A percentile compares a stretch with the other conserved stretches of the same genome.
Evolutionary conservation across 306 rosid genomes (phyloP).

Genomic region (Carpinus fangiana): DNA sequence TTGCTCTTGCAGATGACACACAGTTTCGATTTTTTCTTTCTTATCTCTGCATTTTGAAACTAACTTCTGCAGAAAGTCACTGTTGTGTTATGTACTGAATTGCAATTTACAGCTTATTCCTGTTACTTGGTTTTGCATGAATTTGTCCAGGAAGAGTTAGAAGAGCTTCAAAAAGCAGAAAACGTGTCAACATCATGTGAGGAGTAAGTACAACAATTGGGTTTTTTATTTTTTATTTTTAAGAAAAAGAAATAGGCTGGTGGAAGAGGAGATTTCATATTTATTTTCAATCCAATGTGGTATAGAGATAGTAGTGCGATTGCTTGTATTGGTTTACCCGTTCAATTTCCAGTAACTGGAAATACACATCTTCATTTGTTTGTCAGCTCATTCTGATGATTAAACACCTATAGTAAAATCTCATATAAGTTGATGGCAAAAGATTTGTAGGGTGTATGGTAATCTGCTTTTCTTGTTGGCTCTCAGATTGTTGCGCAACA

Average conservation of each 20-base stretch:
- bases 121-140: slow-evolving; percentile 14
- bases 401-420: not conserved
- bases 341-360: slow-evolving; percentile 1
- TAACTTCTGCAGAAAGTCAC: slow-evolving; percentile 20
- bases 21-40: not conserved
- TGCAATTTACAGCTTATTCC: slow-evolving; percentile 10
- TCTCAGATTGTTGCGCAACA: slow-evolving; percentile 50
- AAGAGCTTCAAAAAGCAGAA: slow-evolving; percentile 63
- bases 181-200: slow-evolving; percentile 61
- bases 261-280: slow-evolving; percentile 1
- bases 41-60: not conserved
- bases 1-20: not conserved
- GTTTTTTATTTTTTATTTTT: not conserved
- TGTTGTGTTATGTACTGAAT: slow-evolving; percentile 3
- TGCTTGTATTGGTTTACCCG: slow-evolving; percentile 9
- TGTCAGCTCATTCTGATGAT: not conserved
- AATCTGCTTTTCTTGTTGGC: slow-evolving; percentile 28
- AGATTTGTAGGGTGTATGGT: not conserved
- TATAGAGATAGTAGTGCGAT: not conserved
- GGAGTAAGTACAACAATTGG: slow-evolving; percentile 53
- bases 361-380: slow-evolving; percentile 14
- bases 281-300: not conserved
- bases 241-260: slow-evolving; percentile 1
- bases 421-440: not conserved
- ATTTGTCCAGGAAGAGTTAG: slow-evolving; percentile 66